Conservation (phyloP, 257 asterid genomes). For the Orobanche coerulescens region DNA sequence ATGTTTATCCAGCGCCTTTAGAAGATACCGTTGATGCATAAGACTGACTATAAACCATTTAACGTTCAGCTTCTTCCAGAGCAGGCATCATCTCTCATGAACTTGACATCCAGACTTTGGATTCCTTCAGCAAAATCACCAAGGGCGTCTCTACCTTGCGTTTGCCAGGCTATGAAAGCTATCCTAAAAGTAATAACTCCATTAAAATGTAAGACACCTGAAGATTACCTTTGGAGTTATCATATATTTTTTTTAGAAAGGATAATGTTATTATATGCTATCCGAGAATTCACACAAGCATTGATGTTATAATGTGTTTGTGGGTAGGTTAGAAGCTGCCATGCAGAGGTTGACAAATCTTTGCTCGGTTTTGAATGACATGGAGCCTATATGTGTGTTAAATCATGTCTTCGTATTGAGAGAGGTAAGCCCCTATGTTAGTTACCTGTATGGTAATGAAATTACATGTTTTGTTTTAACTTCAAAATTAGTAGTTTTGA, state of each 20-base stretch:
- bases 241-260: too few species aligned
- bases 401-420: conserved; percentile 96
- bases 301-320: conserved; percentile 24
- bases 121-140: conserved; percentile 74
- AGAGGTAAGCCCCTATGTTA: too few species aligned
- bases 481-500: too few species aligned
- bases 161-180: conserved; percentile 90
- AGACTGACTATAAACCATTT: conserved; percentile 29
- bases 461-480: too few species aligned
- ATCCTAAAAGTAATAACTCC: conserved; percentile 79
- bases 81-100: conserved; percentile 97
- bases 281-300: too few species aligned
- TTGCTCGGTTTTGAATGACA: conserved; percentile 94
- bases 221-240: too few species aligned
- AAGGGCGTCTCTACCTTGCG: conserved; percentile 72
- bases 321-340: conserved; percentile 94
- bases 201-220: conserved; percentile 87
- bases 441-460: too few species aligned
- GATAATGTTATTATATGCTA: too few species aligned
- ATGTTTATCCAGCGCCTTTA: conserved; percentile 49
- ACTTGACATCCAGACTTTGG: conserved; percentile 75
- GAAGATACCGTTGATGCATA: too few species aligned
- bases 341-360: conserved; percentile 96
- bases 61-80: conserved; percentile 89
- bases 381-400: conserved; percentile 97